A percentile compares a stretch with the other conserved stretches of the same genome.
Conservation (phyloP, 176 grass and related monocot species). For the Oryza coarctata region DNA sequence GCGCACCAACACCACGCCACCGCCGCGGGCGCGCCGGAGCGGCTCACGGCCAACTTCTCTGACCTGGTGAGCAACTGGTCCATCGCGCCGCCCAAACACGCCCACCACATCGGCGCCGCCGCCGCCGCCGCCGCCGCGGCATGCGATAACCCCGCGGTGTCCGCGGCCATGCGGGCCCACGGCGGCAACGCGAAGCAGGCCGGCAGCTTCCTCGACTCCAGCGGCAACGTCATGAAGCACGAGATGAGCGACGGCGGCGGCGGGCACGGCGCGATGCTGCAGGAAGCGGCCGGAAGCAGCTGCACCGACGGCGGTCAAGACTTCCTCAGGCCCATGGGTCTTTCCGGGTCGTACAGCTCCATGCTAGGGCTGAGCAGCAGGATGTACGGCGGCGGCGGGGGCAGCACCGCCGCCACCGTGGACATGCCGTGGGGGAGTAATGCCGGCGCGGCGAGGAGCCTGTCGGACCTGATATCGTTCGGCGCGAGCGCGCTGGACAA, state of each 20-base stretch:
- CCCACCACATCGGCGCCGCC: conserved; percentile 22
- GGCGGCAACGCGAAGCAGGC: conserved; percentile 6
- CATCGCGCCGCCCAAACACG: conserved; percentile 60
- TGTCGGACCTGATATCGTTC: conserved; percentile 80
- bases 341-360: conserved; percentile 40
- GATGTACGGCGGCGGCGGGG: conserved; percentile 37
- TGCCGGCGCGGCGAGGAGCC: conserved; percentile 52
- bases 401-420: conserved; percentile 14
- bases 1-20: conserved; percentile 5
- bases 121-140: too few species aligned
- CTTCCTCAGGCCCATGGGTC: conserved; percentile 27
- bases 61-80: conserved; percentile 90
- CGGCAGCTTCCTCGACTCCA: conserved; percentile 22
- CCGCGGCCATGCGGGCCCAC: background rate
- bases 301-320: conserved; percentile 14
- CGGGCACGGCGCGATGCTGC: conserved; percentile 26
- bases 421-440: conserved; percentile 68
- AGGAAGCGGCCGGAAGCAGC: conserved; percentile 11
- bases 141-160: conserved; percentile 32
- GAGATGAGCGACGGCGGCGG: conserved; percentile 27
- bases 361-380: conserved; percentile 57
- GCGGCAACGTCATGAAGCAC: conserved; percentile 44
- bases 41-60: conserved; percentile 60
- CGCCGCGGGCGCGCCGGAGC: conserved; percentile 2
- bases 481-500: conserved; percentile 31